These are phyloP conservation scores for Trichomonas gallinae DNA, from an alignment of 208 protist genomes.

Conservation along the genomic window DNA sequence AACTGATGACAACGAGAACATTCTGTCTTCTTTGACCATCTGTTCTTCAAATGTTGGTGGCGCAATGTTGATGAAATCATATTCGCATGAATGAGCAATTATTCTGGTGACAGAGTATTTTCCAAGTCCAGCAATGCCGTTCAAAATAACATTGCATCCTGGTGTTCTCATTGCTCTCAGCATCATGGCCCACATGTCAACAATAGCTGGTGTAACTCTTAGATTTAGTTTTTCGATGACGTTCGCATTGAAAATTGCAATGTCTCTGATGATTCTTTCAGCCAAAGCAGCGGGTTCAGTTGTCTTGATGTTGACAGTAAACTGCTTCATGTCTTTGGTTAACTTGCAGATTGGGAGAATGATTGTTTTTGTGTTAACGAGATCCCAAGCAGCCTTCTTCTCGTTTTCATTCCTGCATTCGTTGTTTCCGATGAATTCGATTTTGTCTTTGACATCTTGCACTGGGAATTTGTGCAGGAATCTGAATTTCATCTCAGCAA, in stretches of 20 bases:
- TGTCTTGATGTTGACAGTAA: neutral
- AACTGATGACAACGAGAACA: neutral
- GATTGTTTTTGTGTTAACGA: neutral
- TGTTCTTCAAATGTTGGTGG: neutral
- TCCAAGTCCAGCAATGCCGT: neutral
- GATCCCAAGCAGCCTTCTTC: neutral
- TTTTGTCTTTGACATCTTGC: neutral
- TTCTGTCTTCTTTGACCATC: neutral
- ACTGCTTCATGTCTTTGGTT: neutral
- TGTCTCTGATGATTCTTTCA: neutral
- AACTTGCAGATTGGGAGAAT: neutral
- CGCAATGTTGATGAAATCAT: conserved; percentile 6
- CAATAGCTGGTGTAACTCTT: neutral
- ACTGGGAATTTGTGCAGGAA: neutral
- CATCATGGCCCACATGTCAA: neutral
- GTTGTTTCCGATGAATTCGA: neutral
- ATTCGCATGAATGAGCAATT: neutral
- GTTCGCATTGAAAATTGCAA: neutral
- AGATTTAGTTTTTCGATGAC: neutral
- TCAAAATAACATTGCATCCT: neutral
- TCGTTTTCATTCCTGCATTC: neutral
- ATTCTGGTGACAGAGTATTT: neutral
- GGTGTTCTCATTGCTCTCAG: neutral
- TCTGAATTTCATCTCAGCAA: neutral
- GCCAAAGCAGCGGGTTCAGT: neutral